Evolutionary conservation across 179 eudicot genomes (phyloP).

Genomic region (Gypsophila paniculata): DNA sequence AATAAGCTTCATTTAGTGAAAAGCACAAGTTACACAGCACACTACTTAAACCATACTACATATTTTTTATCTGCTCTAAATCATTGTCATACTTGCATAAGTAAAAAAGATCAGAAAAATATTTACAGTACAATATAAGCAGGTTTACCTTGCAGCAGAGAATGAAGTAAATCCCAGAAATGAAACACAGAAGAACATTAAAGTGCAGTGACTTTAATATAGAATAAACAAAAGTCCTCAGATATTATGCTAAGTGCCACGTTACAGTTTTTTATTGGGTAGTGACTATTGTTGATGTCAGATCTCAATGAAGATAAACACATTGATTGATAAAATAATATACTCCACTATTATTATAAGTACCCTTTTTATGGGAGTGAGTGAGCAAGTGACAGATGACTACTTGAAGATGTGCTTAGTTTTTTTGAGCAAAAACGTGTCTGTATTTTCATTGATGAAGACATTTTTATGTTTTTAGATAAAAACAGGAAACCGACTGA

Average conservation of each 20-base stretch:
- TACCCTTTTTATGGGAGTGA: background rate
- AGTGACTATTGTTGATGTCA: background rate
- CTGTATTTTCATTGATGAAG: background rate
- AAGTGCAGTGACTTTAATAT: conserved; percentile 8
- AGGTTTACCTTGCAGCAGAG: background rate
- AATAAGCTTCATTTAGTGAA: too few species aligned
- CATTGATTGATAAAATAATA: too few species aligned
- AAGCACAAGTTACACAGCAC: too few species aligned
- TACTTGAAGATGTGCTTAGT: background rate
- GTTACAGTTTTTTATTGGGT: conserved; percentile 17
- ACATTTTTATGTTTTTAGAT: background rate
- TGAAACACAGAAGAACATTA: background rate
- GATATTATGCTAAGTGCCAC: conserved; percentile 15
- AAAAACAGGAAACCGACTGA: conserved; percentile 10
- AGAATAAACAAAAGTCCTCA: conserved; percentile 5
- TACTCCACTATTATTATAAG: background rate
- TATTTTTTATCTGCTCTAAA: too few species aligned
- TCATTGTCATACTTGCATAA: too few species aligned
- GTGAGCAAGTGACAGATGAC: conserved; percentile 10
- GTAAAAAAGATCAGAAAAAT: background rate
- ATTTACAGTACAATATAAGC: background rate
- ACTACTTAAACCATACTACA: too few species aligned
- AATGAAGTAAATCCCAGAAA: conserved; percentile 8
- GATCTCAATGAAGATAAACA: background rate
- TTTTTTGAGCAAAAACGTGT: conserved; percentile 14